Percentiles rank a stretch among this genome's conserved stretches.
Evolutionary conservation across 164 flowering plant species (phyloP).

Genomic region (Akebia trifoliata): DNA sequence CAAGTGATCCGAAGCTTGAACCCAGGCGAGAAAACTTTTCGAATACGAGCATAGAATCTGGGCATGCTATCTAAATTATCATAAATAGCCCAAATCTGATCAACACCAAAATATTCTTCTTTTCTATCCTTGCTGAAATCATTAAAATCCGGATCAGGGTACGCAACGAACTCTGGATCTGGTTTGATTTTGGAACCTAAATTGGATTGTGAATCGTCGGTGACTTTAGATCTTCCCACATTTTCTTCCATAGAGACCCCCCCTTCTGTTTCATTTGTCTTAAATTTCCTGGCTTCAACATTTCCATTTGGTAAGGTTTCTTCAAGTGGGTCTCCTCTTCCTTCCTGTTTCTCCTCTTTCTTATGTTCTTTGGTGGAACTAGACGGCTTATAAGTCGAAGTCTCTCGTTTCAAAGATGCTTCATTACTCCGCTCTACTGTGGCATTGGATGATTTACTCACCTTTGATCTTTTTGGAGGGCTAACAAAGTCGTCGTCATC

Average conservation of each 20-base stretch:
- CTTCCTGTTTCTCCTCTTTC: constrained; percentile 13
- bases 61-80: constrained; percentile 74
- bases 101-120: constrained; percentile 35
- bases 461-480: constrained; percentile 27
- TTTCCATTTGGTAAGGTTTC: constrained; percentile 20
- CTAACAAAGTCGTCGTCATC: constrained; percentile 38
- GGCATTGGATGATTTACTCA: constrained; percentile 16
- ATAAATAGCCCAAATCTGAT: constrained; percentile 80
- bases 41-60: constrained; percentile 64
- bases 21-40: constrained; percentile 28
- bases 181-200: too few species aligned
- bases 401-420: background rate
- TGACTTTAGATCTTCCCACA: constrained; percentile 5
- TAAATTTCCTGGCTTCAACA: constrained; percentile 5
- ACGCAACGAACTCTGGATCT: constrained; percentile 19
- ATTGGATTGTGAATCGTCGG: background rate
- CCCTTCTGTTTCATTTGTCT: constrained; percentile 11
- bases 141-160: constrained; percentile 53
- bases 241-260: too few species aligned
- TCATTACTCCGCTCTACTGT: constrained; percentile 14
- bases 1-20: constrained; percentile 59
- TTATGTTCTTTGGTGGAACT: constrained; percentile 1
- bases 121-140: constrained; percentile 51
- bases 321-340: constrained; percentile 7
- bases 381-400: background rate